Evolutionary conservation across 805 yeast genomes (phyloP).

Genomic region (Pichia nakasei): DNA sequence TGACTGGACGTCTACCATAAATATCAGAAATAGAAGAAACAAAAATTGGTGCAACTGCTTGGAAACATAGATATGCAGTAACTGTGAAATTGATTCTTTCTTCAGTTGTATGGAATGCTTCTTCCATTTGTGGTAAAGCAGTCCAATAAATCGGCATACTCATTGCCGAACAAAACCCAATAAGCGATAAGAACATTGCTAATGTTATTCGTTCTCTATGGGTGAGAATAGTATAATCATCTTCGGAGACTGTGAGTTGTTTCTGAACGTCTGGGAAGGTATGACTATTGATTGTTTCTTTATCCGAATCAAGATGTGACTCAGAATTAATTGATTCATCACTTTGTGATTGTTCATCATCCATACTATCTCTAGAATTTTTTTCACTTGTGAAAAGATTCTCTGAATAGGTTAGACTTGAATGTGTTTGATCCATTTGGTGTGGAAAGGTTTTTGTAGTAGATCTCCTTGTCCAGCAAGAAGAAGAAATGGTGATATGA

Average conservation of each 20-base stretch:
- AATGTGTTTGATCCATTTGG: no score
- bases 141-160: constrained; percentile 79
- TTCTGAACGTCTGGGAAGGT: neutral
- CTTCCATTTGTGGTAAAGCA: constrained; percentile 51
- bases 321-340: no score
- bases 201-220: constrained; percentile 33
- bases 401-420: no score
- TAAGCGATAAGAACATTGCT: constrained; percentile 32
- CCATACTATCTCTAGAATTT: no score
- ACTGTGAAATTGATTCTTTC: constrained; percentile 61
- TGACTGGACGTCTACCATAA: constrained; percentile 63
- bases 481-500: no score
- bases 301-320: constrained; percentile 1
- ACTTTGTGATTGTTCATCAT: no score
- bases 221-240: constrained; percentile 38
- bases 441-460: no score
- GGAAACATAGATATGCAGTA: constrained; percentile 66
- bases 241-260: constrained; percentile 1
- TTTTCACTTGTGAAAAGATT: no score
- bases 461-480: no score
- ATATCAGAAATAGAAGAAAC: constrained; percentile 62
- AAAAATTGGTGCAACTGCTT: constrained; percentile 68
- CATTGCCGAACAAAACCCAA: constrained; percentile 60
- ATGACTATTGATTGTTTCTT: neutral
- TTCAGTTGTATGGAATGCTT: constrained; percentile 44